Evolutionary conservation across 495 filamentous ascomycete species (phyloP), one percentile per base, ranked within the genome.

Genomic region (Cryomyces minteri): DNA sequence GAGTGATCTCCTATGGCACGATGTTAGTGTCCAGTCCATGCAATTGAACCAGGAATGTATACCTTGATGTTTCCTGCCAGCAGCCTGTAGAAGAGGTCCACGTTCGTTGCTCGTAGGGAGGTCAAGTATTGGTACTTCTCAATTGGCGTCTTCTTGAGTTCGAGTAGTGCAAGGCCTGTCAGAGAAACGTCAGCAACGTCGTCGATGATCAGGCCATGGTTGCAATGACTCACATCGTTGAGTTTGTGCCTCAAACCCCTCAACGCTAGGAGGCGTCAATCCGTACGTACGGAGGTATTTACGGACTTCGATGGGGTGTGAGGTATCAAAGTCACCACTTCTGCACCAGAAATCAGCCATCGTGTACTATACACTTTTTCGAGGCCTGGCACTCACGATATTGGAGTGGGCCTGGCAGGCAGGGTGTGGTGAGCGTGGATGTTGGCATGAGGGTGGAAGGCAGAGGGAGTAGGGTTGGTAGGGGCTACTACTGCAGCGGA

Each of bases 91-190:
- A 95, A 98, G 41, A 98, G 72, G 62, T 95, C 84, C 32, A 81
- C 74, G 63, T 95, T 94, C 52, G 84, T 80, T 56, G 77, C 80
- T 65, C 88, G 83, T 58, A 98, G 72, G 30, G 78, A 73, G 53
- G 82, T 86, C 58, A 98, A 71, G 63, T 96, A 98, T 40, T 88
- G 76, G 62, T 90, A 98, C 63, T 88, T 93, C 65, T 98, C 90
- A 59, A 98, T 85, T 36, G 70, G 64, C 40, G 82, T 86, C 46
- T 74, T 68, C 55, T 87, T 85, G 38, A 77, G 67, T 46, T 77
- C 74, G 62, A 98, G 78, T 62, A 84, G 77, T 44, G 73, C 69
- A 48, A 85, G 67, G 56, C 74, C 74, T 78, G 54, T 25, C 18
- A 25, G 18, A 25, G 18, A 25, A 25, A 25, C 2, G 1, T 25